Conservation (phyloP, 2,329 filamentous ascomycete species). For the Cladosporium sp. region DNA sequence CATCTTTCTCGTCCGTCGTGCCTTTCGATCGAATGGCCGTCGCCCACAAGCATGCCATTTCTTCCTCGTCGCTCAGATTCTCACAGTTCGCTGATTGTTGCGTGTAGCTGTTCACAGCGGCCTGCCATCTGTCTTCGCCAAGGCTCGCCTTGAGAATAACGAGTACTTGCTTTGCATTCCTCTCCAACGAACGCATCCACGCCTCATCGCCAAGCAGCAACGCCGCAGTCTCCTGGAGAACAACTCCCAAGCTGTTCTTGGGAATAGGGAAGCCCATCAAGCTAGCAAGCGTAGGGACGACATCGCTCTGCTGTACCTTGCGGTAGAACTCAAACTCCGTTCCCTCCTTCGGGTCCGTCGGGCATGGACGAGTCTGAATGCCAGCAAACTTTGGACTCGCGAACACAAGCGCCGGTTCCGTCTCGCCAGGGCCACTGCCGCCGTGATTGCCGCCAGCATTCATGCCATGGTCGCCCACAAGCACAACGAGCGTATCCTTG, state of each 20-base stretch:
- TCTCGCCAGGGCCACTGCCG: slow-evolving; percentile 88
- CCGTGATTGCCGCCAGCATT: slow-evolving; percentile 97
- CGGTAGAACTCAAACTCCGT: slow-evolving; percentile 77
- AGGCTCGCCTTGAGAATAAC: slow-evolving; percentile 73
- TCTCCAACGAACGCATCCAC: not conserved
- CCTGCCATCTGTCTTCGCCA: slow-evolving; percentile 24
- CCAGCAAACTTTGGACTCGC: slow-evolving; percentile 65
- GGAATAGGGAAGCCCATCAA: slow-evolving; percentile 84
- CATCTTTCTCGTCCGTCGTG: not conserved
- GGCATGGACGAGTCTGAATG: slow-evolving; percentile 34
- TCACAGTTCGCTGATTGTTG: not conserved
- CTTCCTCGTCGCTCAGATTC: slow-evolving; percentile 12
- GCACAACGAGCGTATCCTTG: slow-evolving; percentile 71
- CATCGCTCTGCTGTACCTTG: slow-evolving; percentile 86
- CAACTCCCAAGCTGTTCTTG: slow-evolving; percentile 73
- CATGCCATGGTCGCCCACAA: slow-evolving; percentile 98
- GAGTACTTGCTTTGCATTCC: slow-evolving; percentile 75
- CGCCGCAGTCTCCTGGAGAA: slow-evolving; percentile 33
- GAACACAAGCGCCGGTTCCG: slow-evolving; percentile 87
- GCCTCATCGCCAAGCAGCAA: slow-evolving; percentile 52
- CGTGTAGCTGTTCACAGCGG: not conserved
- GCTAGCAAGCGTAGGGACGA: slow-evolving; percentile 82
- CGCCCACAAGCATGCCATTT: slow-evolving; percentile 21
- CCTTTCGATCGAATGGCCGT: slow-evolving; percentile 21
- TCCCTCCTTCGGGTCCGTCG: slow-evolving; percentile 53